These are phyloP conservation scores for Solanum piurae DNA, from an alignment of 257 asterid genomes.

Conservation along the genomic window DNA sequence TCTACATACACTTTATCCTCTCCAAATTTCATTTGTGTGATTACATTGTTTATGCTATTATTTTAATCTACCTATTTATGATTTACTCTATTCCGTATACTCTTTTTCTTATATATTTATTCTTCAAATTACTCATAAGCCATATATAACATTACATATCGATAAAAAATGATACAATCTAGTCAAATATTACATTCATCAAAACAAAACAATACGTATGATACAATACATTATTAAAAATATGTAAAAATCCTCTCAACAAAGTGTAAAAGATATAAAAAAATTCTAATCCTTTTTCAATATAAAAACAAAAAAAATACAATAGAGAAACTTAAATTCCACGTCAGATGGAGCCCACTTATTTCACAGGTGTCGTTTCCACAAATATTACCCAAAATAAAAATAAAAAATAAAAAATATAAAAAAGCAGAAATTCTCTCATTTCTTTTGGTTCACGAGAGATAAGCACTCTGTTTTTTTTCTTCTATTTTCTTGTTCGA, in stretches of 20 bases:
- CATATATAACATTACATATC: background rate
- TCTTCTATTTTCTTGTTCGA: background rate
- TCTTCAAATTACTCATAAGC: background rate
- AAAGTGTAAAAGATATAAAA: background rate
- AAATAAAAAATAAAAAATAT: background rate
- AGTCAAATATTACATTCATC: background rate
- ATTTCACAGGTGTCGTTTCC: slow-evolving; percentile 20
- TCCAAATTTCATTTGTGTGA: no score
- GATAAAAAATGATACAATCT: background rate
- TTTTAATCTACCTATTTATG: background rate
- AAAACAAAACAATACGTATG: background rate
- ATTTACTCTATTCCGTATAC: background rate
- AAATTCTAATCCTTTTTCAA: background rate
- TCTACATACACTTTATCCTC: no score
- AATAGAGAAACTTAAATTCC: background rate
- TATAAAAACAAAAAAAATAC: background rate
- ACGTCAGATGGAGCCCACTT: slow-evolving; percentile 23
- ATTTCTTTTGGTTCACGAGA: background rate
- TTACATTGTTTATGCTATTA: no score
- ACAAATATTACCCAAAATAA: slow-evolving; percentile 5
- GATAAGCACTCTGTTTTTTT: background rate
- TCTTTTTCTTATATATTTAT: background rate
- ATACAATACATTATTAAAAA: background rate
- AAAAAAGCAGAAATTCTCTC: background rate
- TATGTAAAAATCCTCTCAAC: background rate